Evolutionary conservation across 192 early-diverging fungal genomes (phyloP).

Genomic region (Lunasporangiospora selenospora): DNA sequence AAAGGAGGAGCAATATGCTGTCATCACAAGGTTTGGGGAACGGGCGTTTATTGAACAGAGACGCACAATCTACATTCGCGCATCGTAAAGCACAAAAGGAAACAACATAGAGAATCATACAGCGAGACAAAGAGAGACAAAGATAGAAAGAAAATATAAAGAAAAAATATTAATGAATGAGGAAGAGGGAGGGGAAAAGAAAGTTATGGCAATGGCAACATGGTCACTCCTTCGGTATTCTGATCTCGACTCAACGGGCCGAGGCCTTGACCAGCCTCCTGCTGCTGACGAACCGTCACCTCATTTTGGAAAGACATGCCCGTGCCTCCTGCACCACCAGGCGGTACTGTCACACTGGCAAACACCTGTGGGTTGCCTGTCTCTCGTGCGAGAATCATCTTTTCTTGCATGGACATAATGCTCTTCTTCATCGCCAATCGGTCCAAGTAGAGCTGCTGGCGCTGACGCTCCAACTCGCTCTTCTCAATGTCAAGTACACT

Average conservation of each 20-base stretch:
- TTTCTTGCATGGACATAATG: constrained; percentile 50
- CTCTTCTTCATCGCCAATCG: constrained; percentile 65
- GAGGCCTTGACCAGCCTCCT: constrained; percentile 9
- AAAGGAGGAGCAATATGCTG: no score
- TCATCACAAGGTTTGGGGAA: no score
- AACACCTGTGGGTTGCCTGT: constrained; percentile 40
- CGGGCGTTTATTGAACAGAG: no score
- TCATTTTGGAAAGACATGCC: constrained; percentile 37
- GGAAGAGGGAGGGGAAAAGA: no score
- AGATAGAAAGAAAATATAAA: not conserved
- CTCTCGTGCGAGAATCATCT: constrained; percentile 36
- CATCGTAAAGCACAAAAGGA: no score
- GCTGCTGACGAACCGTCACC: constrained; percentile 16
- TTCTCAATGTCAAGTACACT: constrained; percentile 87
- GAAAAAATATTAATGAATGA: not conserved
- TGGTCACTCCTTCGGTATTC: constrained; percentile 14
- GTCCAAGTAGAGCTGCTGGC: constrained; percentile 65
- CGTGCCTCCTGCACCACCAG: constrained; percentile 29
- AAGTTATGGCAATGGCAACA: constrained; percentile 25
- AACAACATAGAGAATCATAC: no score
- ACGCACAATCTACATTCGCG: no score
- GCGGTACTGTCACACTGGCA: constrained; percentile 33
- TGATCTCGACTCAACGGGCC: constrained; percentile 24
- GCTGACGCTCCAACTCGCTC: constrained; percentile 76
- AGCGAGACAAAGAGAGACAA: not conserved